Evolutionary conservation across 192 early-diverging fungal species (phyloP).

Genomic region (Chytriomyces hyalinus): DNA sequence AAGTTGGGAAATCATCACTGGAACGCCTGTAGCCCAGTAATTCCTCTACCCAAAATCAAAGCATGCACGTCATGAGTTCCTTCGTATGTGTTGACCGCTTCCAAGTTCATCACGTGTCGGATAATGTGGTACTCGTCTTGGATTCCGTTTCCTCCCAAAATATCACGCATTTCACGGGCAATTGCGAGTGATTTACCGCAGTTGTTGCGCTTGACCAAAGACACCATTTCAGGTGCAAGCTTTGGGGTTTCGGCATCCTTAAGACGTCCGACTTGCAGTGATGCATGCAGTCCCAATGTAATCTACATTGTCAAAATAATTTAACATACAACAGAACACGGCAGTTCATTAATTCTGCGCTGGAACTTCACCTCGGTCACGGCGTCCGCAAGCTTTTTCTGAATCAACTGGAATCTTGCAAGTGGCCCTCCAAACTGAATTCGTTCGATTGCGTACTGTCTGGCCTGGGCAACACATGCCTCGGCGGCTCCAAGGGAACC

Average conservation of each 20-base stretch:
- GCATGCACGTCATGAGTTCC: conserved; percentile 96
- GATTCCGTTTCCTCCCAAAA: conserved; percentile 96
- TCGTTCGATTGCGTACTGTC: conserved; percentile 83
- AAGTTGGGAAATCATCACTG: not conserved
- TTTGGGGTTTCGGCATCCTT: conserved; percentile 73
- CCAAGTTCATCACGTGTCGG: conserved; percentile 66
- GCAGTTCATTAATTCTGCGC: not conserved
- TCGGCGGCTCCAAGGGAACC: conserved; percentile 95
- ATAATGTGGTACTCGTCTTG: conserved; percentile 97
- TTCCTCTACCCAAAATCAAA: conserved; percentile 88
- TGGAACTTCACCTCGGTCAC: conserved; percentile 70
- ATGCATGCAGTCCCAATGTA: conserved; percentile 83
- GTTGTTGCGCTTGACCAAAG: conserved; percentile 95
- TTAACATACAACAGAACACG: not conserved
- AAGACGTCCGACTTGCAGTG: conserved; percentile 88
- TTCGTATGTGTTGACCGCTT: conserved; percentile 86
- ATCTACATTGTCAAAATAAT: conserved; percentile 50
- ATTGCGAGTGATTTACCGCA: conserved; percentile 93
- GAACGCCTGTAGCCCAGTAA: conserved; percentile 81
- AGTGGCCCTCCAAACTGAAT: conserved; percentile 93
- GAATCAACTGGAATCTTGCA: conserved; percentile 91
- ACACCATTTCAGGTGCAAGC: conserved; percentile 93
- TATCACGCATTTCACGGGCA: conserved; percentile 85
- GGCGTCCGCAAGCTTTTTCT: conserved; percentile 95
- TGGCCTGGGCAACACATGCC: conserved; percentile 83